Base-by-base conservation (phyloP, 495 filamentous ascomycete genomes). In the Talaromyces nanjingensis region DNA sequence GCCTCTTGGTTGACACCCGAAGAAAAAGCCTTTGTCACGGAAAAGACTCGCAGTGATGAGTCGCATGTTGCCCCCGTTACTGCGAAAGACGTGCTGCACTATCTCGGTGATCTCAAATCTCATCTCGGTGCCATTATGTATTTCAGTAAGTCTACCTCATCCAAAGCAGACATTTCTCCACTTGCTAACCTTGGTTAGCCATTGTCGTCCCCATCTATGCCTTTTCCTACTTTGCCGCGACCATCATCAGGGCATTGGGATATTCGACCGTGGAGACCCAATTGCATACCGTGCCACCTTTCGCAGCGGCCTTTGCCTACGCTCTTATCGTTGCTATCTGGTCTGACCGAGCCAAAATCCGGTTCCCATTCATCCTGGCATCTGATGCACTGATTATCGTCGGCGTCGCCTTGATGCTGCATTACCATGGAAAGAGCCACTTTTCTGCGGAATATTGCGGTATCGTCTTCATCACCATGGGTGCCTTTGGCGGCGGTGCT, bases 201-300 rank as follows among this genome's bases (percentile, higher is more conserved):
- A 62, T 62, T 24, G 60, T 62, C 18, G 45, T 62, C 4, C 60
- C 60, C 9, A 62, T 62, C n/a, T 93, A 93, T 70, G 88, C 88
- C 3, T 93, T 84, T 72, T 86, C 82, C 65, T 91, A 87, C 1
- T 93, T 93, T 68, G 76, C 91, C 3, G 89, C 90, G 0, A 93
- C 88, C 24, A 92, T 93, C 66, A 91, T 93, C 74, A 75, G 83
- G 29, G 85, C 80, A 11, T 81, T 91, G 62, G 86, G 87, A 16
- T 91, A 87, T 82, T 77, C 82, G 0, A 75, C 76, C 0, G 81
- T 87, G 0, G 73, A 89, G 63, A 79, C 89, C 18, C 90, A 93
- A 72, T 82, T 88, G 25, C 81, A 91, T n/a, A 92, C 89, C 0
- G 89, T 93, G 49, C 90, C 90, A 4, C 89, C 87, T 70, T 93